Percentiles rank a stretch among this genome's conserved stretches.
phyloP scores from a whole-genome alignment of 2,329 filamentous ascomycete genomes.

The Emergomyces pasteurianus region DNA sequence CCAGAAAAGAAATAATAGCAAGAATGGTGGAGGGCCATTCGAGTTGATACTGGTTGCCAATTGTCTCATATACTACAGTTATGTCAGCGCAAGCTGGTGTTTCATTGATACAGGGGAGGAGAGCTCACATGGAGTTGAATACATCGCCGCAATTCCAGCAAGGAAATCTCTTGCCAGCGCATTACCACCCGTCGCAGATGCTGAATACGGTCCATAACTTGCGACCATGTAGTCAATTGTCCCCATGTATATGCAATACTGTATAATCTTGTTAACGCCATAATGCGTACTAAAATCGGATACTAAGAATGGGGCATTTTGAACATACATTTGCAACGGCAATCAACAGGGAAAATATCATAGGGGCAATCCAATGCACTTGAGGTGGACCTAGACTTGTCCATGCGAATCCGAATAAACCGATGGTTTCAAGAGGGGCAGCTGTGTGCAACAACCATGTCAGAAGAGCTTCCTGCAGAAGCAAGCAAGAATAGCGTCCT shows the following conservation, averaged over 20 bases:
- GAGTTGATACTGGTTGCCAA: conserved; percentile 39
- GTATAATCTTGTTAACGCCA: background rate
- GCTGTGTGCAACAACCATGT: conserved; percentile 18
- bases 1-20: conserved; percentile 46
- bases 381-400: conserved; percentile 42
- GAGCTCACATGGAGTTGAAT: conserved; percentile 39
- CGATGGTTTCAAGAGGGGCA: conserved; percentile 46
- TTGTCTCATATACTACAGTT: conserved; percentile 33
- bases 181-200: conserved; percentile 54
- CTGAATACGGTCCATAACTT: conserved; percentile 51
- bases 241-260: conserved; percentile 46
- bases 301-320: conserved; percentile 7
- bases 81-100: background rate
- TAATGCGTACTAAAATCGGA: background rate
- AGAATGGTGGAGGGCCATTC: conserved; percentile 50
- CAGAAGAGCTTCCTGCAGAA: background rate
- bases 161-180: conserved; percentile 53
- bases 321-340: conserved; percentile 48
- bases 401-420: conserved; percentile 51
- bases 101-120: background rate
- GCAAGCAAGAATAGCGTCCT: conserved; percentile 5
- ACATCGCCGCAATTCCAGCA: conserved; percentile 49
- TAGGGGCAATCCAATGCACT: conserved; percentile 49
- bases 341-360: conserved; percentile 47
- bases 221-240: conserved; percentile 59